Evolutionary conservation across 495 filamentous ascomycete species (phyloP).

Genomic region (Penicillium malachiteum): DNA sequence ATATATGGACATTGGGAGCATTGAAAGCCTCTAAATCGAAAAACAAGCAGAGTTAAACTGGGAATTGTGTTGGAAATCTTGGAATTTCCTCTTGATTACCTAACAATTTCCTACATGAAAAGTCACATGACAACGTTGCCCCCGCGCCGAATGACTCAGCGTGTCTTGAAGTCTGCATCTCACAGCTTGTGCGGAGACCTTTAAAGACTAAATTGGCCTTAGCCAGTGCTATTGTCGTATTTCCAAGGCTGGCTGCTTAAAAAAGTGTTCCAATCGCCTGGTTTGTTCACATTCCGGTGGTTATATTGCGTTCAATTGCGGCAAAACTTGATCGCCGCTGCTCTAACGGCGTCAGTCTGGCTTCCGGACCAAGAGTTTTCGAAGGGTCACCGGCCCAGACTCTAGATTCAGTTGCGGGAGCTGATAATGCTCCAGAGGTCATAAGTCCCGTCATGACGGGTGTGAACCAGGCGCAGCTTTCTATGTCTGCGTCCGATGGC

Average conservation of each 20-base stretch:
- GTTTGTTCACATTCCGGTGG: not conserved
- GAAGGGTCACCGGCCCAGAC: slow-evolving; percentile 34
- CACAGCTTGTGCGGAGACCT: slow-evolving; percentile 12
- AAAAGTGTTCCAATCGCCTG: not conserved
- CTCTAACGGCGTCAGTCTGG: slow-evolving; percentile 40
- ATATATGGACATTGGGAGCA: too few species aligned
- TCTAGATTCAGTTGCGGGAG: slow-evolving; percentile 25
- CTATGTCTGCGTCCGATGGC: slow-evolving; percentile 34
- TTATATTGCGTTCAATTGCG: not conserved
- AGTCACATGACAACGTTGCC: not conserved
- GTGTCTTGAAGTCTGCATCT: slow-evolving; percentile 6
- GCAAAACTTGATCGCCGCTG: slow-evolving; percentile 6
- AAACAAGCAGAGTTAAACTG: too few species aligned
- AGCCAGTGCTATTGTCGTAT: slow-evolving; percentile 3
- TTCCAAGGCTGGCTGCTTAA: not conserved
- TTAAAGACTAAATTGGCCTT: slow-evolving; percentile 1
- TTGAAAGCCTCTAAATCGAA: too few species aligned
- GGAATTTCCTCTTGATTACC: too few species aligned
- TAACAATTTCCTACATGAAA: not conserved
- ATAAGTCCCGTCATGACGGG: slow-evolving; percentile 47
- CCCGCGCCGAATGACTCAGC: slow-evolving; percentile 8
- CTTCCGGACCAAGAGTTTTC: slow-evolving; percentile 39
- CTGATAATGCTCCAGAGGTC: slow-evolving; percentile 41
- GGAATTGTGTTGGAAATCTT: too few species aligned
- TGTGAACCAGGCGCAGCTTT: slow-evolving; percentile 35